phyloP scores from a whole-genome alignment of 352 stramenopile genomes.

The Phytophthora sansomeana region DNA sequence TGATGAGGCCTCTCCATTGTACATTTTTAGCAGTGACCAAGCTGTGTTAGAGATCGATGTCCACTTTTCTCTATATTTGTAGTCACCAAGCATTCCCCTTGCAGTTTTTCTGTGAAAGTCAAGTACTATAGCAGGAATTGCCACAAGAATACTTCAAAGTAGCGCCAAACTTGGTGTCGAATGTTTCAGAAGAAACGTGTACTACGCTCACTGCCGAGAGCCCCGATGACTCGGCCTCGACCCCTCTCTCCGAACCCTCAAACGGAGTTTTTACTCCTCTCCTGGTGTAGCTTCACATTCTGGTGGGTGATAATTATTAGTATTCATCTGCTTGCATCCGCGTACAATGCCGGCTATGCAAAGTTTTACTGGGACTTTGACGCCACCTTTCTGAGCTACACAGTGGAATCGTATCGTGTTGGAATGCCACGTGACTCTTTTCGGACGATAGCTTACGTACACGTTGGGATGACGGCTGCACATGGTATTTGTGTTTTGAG shows the following conservation, averaged over 20 bases:
- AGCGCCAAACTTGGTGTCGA: too few species aligned
- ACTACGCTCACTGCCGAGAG: not conserved
- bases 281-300: slow-evolving; percentile 14
- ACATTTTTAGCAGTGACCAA: slow-evolving; percentile 6
- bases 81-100: too few species aligned
- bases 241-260: not conserved
- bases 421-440: slow-evolving; percentile 35
- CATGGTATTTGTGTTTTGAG: slow-evolving; percentile 28
- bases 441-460: slow-evolving; percentile 23
- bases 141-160: too few species aligned
- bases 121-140: too few species aligned
- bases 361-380: slow-evolving; percentile 38
- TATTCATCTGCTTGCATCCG: slow-evolving; percentile 12
- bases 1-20: not conserved
- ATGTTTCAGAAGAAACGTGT: too few species aligned
- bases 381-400: slow-evolving; percentile 23
- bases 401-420: slow-evolving; percentile 29
- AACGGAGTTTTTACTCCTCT: slow-evolving; percentile 20
- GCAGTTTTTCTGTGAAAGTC: too few species aligned
- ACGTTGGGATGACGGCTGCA: slow-evolving; percentile 26
- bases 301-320: slow-evolving; percentile 36
- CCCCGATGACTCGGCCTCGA: not conserved
- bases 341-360: slow-evolving; percentile 31
- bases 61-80: too few species aligned
- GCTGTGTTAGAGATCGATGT: too few species aligned